These are phyloP conservation scores for Axilococcus clingmanii DNA, from an alignment of 139 green algal genomes.

Conservation along the genomic window DNA sequence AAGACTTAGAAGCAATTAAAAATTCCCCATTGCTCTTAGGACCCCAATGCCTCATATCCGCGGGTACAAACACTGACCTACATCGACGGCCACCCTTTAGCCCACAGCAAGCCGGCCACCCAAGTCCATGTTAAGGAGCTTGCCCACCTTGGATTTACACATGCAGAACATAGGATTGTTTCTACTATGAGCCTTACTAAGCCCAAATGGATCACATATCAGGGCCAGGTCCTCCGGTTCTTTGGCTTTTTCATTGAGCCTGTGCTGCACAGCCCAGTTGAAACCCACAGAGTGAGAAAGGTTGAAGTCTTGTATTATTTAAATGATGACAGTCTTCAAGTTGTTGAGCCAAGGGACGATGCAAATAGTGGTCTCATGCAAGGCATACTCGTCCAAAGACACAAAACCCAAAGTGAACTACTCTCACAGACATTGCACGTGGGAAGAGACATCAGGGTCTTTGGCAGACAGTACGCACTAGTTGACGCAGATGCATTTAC, in stretches of 20 bases:
- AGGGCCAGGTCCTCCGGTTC: constrained; percentile 78
- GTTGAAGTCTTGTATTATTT: constrained; percentile 83
- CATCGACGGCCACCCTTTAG: too few relatives aligned
- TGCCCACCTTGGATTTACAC: too few relatives aligned
- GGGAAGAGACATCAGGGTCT: constrained; percentile 57
- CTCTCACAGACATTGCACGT: constrained; percentile 21
- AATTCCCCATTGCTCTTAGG: too few relatives aligned
- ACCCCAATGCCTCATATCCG: too few relatives aligned
- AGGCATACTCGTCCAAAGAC: background rate
- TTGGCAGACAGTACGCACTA: constrained; percentile 62
- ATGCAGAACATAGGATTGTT: too few relatives aligned
- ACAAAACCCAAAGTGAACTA: background rate
- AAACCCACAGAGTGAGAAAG: constrained; percentile 69
- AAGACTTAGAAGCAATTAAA: too few relatives aligned
- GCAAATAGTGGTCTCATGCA: background rate
- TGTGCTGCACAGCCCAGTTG: constrained; percentile 62
- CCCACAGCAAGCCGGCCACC: too few relatives aligned
- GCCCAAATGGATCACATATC: background rate
- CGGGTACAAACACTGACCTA: too few relatives aligned
- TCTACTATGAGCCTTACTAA: constrained; percentile 3
- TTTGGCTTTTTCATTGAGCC: constrained; percentile 83
- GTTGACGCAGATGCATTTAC: constrained; percentile 78
- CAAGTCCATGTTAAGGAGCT: too few relatives aligned
- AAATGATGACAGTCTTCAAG: constrained; percentile 77
- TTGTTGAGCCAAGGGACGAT: constrained; percentile 60